Percentiles rank a stretch among this genome's conserved stretches.
Conservation (phyloP, 441 rosid species). For the Jatropha podagrica region DNA sequence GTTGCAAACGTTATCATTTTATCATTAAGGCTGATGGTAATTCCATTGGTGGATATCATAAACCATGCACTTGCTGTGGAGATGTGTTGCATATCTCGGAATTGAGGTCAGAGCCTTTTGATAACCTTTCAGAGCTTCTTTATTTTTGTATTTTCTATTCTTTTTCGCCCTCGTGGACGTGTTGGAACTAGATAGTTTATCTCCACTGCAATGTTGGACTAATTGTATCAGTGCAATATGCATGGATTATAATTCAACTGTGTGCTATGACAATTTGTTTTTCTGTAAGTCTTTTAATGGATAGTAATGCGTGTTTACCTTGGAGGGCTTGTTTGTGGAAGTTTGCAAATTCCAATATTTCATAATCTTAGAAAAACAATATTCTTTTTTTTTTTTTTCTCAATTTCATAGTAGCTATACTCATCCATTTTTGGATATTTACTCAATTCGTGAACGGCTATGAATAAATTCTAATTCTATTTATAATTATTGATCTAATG, state of each 20-base stretch:
- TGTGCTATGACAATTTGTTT: neutral
- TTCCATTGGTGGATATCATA: constrained; percentile 52
- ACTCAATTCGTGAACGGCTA: neutral
- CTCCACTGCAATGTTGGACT: neutral
- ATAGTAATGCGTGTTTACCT: neutral
- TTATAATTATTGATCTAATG: neutral
- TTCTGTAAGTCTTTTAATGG: neutral
- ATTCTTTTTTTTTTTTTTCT: neutral
- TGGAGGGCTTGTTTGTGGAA: neutral
- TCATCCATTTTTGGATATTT: neutral
- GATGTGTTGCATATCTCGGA: constrained; percentile 48
- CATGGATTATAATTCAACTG: neutral
- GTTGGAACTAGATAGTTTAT: neutral
- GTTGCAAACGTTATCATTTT: constrained; percentile 70
- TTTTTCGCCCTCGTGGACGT: neutral
- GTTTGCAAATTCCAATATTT: neutral
- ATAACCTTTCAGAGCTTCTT: neutral
- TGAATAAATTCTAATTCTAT: too few relatives aligned
- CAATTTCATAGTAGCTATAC: neutral
- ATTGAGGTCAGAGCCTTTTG: constrained; percentile 37
- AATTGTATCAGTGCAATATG: neutral
- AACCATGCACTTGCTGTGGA: constrained; percentile 53
- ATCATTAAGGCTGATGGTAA: constrained; percentile 59
- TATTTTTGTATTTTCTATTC: neutral
- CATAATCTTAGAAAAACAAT: neutral